These are phyloP conservation scores for Silene conica DNA, from an alignment of 148 eudicot genomes.

Conservation along the genomic window DNA sequence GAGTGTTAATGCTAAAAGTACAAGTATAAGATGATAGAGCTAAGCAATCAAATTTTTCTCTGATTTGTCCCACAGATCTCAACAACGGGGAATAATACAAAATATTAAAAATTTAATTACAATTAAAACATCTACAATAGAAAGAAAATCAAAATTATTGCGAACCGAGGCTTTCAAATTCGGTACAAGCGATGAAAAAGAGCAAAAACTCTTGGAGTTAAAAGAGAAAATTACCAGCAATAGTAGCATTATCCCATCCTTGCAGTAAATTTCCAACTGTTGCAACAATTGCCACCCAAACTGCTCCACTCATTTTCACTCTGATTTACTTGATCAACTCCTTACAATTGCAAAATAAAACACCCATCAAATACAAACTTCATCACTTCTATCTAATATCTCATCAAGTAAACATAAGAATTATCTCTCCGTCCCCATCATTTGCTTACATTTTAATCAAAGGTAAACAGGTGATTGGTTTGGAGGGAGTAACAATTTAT, in stretches of 20 bases:
- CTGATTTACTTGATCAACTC: constrained; percentile 19
- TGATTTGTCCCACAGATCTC: background rate
- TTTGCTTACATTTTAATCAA: too few relatives aligned
- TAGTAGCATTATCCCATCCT: constrained; percentile 75
- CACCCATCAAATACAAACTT: constrained; percentile 2
- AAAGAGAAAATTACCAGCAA: constrained; percentile 40
- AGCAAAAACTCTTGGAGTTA: background rate
- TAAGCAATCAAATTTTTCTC: background rate
- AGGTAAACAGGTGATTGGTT: too few relatives aligned
- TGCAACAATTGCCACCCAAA: constrained; percentile 59
- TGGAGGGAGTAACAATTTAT: background rate
- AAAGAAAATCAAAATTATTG: background rate
- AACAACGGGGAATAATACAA: background rate
- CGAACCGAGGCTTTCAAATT: background rate
- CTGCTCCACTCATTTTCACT: constrained; percentile 56
- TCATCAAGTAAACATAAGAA: background rate
- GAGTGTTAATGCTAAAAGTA: too few relatives aligned
- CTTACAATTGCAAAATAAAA: constrained; percentile 23
- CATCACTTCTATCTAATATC: background rate
- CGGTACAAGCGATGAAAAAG: background rate
- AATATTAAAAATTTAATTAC: background rate
- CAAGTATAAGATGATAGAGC: background rate
- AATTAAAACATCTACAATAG: background rate
- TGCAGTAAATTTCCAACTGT: constrained; percentile 56
- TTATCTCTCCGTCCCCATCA: too few relatives aligned